phyloP scores from a whole-genome alignment of 2,329 filamentous ascomycete genomes.

The Aspergillus calidoustus region DNA sequence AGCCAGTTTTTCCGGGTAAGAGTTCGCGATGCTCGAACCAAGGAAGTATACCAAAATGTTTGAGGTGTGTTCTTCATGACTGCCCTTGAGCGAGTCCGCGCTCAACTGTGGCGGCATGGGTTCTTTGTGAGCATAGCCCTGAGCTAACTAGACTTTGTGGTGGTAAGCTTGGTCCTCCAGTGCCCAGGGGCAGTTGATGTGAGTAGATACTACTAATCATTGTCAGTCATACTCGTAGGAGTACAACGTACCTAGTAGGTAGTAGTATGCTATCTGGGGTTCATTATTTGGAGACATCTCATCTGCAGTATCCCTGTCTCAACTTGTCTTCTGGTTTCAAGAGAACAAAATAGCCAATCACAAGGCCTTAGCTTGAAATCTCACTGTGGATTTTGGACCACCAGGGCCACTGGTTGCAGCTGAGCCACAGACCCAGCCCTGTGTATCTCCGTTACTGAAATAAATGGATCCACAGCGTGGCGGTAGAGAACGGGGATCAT shows the following conservation, averaged over 20 bases:
- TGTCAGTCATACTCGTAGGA: not conserved
- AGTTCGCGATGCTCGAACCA: not conserved
- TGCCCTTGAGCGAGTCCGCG: not conserved
- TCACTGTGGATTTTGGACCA: not conserved
- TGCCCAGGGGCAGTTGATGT: too few species aligned
- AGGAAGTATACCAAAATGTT: too few species aligned
- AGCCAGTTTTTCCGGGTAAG: not conserved
- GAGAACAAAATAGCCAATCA: not conserved
- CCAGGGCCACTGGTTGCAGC: not conserved
- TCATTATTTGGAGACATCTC: too few species aligned
- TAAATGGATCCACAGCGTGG: slow-evolving; percentile 10
- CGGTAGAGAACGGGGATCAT: slow-evolving; percentile 16
- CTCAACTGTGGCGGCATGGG: too few species aligned
- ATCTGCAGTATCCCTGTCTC: not conserved
- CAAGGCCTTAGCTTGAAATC: slow-evolving; percentile 8
- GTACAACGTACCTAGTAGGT: not conserved
- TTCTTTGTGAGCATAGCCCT: too few species aligned
- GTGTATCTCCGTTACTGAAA: slow-evolving; percentile 15
- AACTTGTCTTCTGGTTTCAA: not conserved
- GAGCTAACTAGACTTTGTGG: too few species aligned
- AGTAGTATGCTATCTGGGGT: too few species aligned
- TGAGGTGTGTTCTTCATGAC: too few species aligned
- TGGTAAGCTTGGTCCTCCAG: too few species aligned
- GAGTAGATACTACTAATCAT: too few species aligned
- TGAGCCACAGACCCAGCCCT: slow-evolving; percentile 8